phyloP scores from a whole-genome alignment of 768 basidiomycete genomes.

The Hemileccinum rubropunctum region DNA sequence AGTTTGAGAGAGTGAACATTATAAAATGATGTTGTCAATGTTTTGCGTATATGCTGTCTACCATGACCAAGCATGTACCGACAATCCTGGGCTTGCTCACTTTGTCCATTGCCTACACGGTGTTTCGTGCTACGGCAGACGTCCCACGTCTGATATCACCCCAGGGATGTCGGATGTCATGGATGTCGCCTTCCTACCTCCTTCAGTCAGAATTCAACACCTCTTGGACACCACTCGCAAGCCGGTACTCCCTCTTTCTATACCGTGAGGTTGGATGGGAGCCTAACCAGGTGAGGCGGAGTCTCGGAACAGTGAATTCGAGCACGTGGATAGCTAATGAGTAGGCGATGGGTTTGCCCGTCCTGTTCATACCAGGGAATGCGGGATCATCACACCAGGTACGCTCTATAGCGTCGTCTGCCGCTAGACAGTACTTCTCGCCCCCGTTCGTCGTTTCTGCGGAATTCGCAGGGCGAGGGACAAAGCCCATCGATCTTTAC shows the following conservation, averaged over 20 bases:
- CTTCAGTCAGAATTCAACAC: conserved; percentile 64
- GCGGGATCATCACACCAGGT: conserved; percentile 94
- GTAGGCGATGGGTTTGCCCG: conserved; percentile 62
- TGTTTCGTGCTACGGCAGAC: conserved; percentile 44
- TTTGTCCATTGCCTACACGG: conserved; percentile 35
- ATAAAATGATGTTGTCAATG: too few relatives aligned
- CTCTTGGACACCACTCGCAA: conserved; percentile 68
- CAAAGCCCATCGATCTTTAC: conserved; percentile 79
- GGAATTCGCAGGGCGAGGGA: conserved; percentile 44
- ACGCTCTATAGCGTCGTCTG: conserved; percentile 92
- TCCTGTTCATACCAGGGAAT: conserved; percentile 96
- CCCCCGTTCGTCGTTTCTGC: conserved; percentile 54
- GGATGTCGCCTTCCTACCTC: conserved; percentile 91
- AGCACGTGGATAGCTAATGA: not conserved
- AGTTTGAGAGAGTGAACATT: not conserved
- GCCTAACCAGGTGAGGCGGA: conserved; percentile 47
- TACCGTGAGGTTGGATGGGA: conserved; percentile 93
- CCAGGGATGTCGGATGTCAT: conserved; percentile 95
- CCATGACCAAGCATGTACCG: conserved; percentile 12
- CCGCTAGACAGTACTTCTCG: conserved; percentile 73
- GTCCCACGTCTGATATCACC: conserved; percentile 61
- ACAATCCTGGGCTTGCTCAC: conserved; percentile 32
- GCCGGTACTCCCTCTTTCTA: conserved; percentile 80
- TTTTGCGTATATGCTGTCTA: not conserved
- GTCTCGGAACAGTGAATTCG: not conserved